Evolutionary conservation across 2,329 filamentous ascomycete genomes (phyloP), one percentile per base, ranked within the genome.

Genomic region (Colletotrichum salicis): DNA sequence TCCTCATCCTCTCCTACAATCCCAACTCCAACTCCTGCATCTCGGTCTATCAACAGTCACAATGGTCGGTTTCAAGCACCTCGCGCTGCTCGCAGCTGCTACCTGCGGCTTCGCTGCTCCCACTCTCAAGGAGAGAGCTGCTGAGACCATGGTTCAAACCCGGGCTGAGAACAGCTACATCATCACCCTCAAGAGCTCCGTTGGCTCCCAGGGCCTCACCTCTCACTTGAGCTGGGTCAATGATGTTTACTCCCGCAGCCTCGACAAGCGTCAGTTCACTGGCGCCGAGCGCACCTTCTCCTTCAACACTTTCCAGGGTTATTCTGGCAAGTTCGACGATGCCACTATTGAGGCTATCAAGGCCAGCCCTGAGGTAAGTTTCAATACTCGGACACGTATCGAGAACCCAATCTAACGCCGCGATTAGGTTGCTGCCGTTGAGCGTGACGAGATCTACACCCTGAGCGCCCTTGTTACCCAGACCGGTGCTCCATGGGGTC

Each of bases 161-260:
- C 15, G 41, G 19, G 73, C 83, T 52, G 75, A 81, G 59, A 80
- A 79, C 73, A 84, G 82, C 74, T 86, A 85, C 76, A 86, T 86
- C 68, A 77, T 86, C 76, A 86, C 84, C 41, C 74, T 86, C 24
- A 84, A 85, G 76, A 77, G 80, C 10, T 78, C 79, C 37, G 74
- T 82, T 51, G 72, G 73, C 15, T 71, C 77, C 19, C 29, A 60
- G 51, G n/a, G 56, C 52, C 37, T 73, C 31, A 79, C 80, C n/a
- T 72, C 75, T 37, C 82, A 84, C 64, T 55, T 74, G 55, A 37
- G 37, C 64, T 74, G 71, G 71, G 79, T 83, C 51, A 74, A 71
- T 4, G 73, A 76, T 5, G 71, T 83, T 2, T 80, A 83, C 60
- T 64, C 74, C 13, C 78, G 78, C 41, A 80, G 78, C 58, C 74